Base-by-base conservation (phyloP, 371 early-diverging fungal species). In the Syncephalastrum racemosum region DNA sequence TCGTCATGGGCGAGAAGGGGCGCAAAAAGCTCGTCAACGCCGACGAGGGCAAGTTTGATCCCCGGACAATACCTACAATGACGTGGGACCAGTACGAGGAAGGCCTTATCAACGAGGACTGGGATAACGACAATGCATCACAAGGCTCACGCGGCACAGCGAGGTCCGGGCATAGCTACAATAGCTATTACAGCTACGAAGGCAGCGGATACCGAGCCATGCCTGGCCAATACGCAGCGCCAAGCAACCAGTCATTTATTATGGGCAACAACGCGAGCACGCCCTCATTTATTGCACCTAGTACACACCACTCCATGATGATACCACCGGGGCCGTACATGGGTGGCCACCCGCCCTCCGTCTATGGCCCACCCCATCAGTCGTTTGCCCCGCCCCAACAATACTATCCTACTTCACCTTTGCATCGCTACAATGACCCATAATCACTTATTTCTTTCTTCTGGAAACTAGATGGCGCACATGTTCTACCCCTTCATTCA, bases 61-160 rank as follows among this genome's bases (percentile, higher is more conserved):
- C 88, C 23, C 75, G 65, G 18, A 70, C 77, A 0, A 75, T 84
- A 46, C 85, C 81, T 2, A 75, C 85, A 55, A 90, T 87, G 84
- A 90, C 89, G 46, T 96, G 96, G 96, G 79, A 87, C 36, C 94
- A 96, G 47, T 95, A 94, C 56, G 96, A 91, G 59, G 76, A 79
- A 58, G 75, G 77, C 19, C 59, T 83, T 50, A 80, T 56, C 36
- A 56, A 39, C 42, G 70, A 69, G 0, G 66, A 62, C 23, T 43
- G 54, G 22, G 60, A 58, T 46, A 16, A 50, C 40, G 57, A 64
- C 44, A 51, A 56, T 46, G 63, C 58, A 25, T 71, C 71, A 2
- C 51, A 54, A n/a, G 60, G 59, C 24, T 59, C 67, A 14, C 56
- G 60, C 7, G 59, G 58, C 23, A 60, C 63, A 15, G 68, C 50